Evolutionary conservation across 2,329 filamentous ascomycete genomes (phyloP), one percentile per base, ranked within the genome.

Genomic region (Sclerotinia subarctica): DNA sequence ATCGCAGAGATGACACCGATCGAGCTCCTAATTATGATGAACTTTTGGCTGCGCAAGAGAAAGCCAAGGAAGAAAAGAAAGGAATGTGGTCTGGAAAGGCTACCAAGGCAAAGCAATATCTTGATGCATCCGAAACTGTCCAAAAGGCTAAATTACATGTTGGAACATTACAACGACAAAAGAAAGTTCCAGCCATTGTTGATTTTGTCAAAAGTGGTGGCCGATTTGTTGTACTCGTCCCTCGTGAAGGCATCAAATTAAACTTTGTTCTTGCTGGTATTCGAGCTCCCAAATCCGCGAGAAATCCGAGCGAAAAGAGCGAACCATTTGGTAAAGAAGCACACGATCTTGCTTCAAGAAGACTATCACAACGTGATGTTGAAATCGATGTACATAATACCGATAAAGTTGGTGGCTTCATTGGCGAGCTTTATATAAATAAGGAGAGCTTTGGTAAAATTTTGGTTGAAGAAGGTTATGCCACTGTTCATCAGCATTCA

Each of bases 181-280:
- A 93, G 84, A 94, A 92, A 79, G 90, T 98, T 4, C 93, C 95
- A 10, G 95, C 91, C 15, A 85, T 99, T 73, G 93, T 99, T 53
- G 95, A 99, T 79, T 99, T 96, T 79, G 95, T 96, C 83, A 97
- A 98, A 81, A 92, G 93, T n/a, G 95, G 92, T 42, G 96, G 94
- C 52, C 88, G 95, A 73, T 99, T 98, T 80, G 96, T 93, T 35
- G 85, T 99, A 47, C 83, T 99, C 13, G 88, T 99, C 60, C 94
- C 95, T 58, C 90, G 94, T 47, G 95, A 99, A 78, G 93, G 93
- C 75, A 89, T 94, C 77, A 98, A 97, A 83, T 84, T 99, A 70
- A 99, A 94, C 1, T 90, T 99, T 77, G 94, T 99, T 5, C 87
- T 99, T 59, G 94, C 92, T 65, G 94, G 95, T 59, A 95, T 99